Evolutionary conservation across 257 asterid genomes (phyloP).

Genomic region (Anisodus acutangulus): DNA sequence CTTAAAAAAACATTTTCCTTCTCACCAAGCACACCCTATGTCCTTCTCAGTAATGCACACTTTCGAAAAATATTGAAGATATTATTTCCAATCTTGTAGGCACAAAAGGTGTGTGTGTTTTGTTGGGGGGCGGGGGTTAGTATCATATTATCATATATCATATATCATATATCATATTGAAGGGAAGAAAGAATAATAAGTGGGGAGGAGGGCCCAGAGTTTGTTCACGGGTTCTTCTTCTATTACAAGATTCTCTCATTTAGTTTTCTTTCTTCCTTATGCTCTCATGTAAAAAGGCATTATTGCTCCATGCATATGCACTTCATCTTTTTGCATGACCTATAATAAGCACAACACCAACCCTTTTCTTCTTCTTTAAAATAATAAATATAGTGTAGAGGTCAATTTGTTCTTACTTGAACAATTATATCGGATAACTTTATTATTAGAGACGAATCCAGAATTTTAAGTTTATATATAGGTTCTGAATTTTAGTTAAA

Average conservation of each 20-base stretch:
- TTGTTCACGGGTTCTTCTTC: slow-evolving; percentile 43
- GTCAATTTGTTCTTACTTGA: not conserved
- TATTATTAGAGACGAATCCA: not conserved
- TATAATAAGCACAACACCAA: not conserved
- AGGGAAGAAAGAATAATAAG: slow-evolving; percentile 26
- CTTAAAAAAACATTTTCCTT: no score
- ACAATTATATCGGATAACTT: not conserved
- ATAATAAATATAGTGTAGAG: no score
- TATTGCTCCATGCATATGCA: slow-evolving; percentile 25
- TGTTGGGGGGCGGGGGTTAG: not conserved
- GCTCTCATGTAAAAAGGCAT: slow-evolving; percentile 18
- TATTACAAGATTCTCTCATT: slow-evolving; percentile 41
- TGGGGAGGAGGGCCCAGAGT: slow-evolving; percentile 27
- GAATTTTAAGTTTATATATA: not conserved
- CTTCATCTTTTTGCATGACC: slow-evolving; percentile 24
- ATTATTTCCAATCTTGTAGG: slow-evolving; percentile 18
- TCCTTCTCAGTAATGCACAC: not conserved
- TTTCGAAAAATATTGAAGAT: not conserved
- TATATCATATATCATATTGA: not conserved
- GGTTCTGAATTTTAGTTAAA: no score
- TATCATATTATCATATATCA: not conserved
- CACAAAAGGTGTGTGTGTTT: not conserved
- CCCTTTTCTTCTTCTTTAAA: not conserved
- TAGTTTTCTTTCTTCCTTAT: slow-evolving; percentile 9
- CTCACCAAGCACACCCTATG: no score